Percentiles rank a stretch among this genome's conserved stretches.
These are phyloP conservation scores for Candida awuae DNA, from an alignment of 805 yeast species.

Conservation along the genomic window DNA sequence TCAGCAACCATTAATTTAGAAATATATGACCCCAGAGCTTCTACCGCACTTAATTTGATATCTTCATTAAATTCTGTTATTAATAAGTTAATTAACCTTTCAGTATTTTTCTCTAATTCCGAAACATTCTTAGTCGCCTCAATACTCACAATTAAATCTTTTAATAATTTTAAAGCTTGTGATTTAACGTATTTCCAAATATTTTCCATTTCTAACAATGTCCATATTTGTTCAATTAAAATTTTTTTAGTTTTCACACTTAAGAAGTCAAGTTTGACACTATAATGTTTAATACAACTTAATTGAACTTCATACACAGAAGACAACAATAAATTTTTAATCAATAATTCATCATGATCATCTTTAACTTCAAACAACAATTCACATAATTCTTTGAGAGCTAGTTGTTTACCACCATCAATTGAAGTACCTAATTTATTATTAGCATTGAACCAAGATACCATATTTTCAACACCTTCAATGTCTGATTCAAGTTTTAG, in stretches of 20 bases:
- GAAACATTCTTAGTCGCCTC: neutral
- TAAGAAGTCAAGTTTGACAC: conserved; percentile 3
- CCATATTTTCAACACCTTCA: conserved; percentile 20
- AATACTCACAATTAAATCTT: conserved; percentile 15
- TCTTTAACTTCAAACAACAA: conserved; percentile 25
- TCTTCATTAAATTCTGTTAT: conserved; percentile 22
- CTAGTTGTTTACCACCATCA: conserved; percentile 46
- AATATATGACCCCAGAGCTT: conserved; percentile 42
- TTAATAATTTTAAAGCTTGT: conserved; percentile 31
- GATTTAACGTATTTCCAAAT: conserved; percentile 42
- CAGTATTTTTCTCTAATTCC: conserved; percentile 10
- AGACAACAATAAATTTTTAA: conserved; percentile 32
- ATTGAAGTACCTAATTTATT: conserved; percentile 22
- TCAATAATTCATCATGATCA: conserved; percentile 11
- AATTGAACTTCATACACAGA: conserved; percentile 39
- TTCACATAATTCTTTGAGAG: conserved; percentile 28
- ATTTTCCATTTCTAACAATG: conserved; percentile 13
- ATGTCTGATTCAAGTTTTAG: conserved; percentile 5
- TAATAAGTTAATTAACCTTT: conserved; percentile 21
- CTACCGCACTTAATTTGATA: conserved; percentile 40
- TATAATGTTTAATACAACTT: conserved; percentile 31
- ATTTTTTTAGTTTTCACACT: conserved; percentile 2
- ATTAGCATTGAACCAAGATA: conserved; percentile 31
- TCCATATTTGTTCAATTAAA: conserved; percentile 19
- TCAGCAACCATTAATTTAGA: conserved; percentile 7